Conservation (phyloP, 2,329 filamentous ascomycete genomes). For the Neonectria faginata region DNA sequence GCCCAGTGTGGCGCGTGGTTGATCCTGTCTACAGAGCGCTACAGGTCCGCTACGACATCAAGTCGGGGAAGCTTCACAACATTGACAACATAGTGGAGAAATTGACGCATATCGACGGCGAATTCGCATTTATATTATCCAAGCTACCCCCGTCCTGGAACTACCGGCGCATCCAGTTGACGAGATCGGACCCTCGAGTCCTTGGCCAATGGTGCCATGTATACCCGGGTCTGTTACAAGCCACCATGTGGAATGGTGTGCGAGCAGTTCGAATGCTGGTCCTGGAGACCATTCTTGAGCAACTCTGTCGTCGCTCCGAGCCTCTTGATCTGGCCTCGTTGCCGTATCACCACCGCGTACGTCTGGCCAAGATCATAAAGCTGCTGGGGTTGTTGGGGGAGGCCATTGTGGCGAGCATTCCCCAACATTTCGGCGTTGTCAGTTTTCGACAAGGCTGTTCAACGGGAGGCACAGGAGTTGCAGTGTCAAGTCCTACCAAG, state of each 20-base stretch:
- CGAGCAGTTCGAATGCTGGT: conserved; percentile 60
- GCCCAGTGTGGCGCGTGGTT: conserved; percentile 58
- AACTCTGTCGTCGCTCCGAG: conserved; percentile 49
- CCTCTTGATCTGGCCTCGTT: conserved; percentile 39
- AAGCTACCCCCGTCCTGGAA: conserved; percentile 56
- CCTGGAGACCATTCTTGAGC: conserved; percentile 60
- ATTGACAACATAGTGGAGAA: conserved; percentile 51
- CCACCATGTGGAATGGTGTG: conserved; percentile 62
- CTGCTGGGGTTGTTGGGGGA: conserved; percentile 55
- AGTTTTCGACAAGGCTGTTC: conserved; percentile 53
- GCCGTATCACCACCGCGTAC: conserved; percentile 49
- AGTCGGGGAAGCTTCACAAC: conserved; percentile 51
- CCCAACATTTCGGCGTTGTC: conserved; percentile 63
- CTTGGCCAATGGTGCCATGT: conserved; percentile 58
- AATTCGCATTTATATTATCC: conserved; percentile 55
- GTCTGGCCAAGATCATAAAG: conserved; percentile 52
- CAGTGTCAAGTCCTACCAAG: conserved; percentile 45
- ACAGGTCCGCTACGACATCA: conserved; percentile 61
- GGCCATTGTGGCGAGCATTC: conserved; percentile 60
- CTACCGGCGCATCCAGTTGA: conserved; percentile 56
- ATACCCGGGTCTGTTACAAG: conserved; percentile 58
- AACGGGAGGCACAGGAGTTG: conserved; percentile 30
- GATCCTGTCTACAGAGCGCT: conserved; percentile 59
- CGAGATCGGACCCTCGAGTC: conserved; percentile 55
- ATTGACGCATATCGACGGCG: conserved; percentile 56